Evolutionary conservation across 345 rosid species (phyloP).

Genomic region (Acer saccharum): DNA sequence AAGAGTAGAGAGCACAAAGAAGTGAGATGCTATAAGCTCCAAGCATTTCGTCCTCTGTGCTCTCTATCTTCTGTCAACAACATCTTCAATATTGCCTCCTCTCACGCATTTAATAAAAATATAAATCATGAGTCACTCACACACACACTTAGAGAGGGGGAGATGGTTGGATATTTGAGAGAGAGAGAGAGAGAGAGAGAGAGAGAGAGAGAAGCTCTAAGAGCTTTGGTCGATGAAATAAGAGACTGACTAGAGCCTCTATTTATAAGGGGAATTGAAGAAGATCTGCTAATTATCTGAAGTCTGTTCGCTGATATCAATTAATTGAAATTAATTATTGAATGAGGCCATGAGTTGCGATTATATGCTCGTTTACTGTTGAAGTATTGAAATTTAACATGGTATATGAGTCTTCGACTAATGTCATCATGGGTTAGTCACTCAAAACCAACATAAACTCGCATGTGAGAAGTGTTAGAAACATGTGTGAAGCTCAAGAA

Average conservation of each 20-base stretch:
- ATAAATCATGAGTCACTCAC: not conserved
- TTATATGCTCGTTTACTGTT: too few species aligned
- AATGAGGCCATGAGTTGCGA: not conserved
- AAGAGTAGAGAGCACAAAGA: conserved; percentile 83
- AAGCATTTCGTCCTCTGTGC: conserved; percentile 67
- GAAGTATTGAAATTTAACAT: too few species aligned
- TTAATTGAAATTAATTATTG: not conserved
- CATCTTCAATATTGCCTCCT: conserved; percentile 35
- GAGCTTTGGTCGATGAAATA: not conserved
- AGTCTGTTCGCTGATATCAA: not conserved
- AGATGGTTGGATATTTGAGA: not conserved
- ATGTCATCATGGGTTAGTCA: too few species aligned
- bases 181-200: not conserved
- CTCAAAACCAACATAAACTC: too few species aligned
- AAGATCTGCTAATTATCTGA: not conserved
- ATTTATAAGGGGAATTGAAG: conserved; percentile 1
- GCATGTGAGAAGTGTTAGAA: too few species aligned
- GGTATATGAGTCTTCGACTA: too few species aligned
- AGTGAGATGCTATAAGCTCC: conserved; percentile 43
- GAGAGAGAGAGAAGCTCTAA: not conserved
- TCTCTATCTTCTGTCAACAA: conserved; percentile 93
- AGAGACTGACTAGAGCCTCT: not conserved
- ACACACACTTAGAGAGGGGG: too few species aligned
- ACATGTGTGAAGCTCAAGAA: too few species aligned
- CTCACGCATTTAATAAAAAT: not conserved